Evolutionary conservation across 371 early-diverging fungal genomes (phyloP).

Genomic region (Rhizomucor miehei): DNA sequence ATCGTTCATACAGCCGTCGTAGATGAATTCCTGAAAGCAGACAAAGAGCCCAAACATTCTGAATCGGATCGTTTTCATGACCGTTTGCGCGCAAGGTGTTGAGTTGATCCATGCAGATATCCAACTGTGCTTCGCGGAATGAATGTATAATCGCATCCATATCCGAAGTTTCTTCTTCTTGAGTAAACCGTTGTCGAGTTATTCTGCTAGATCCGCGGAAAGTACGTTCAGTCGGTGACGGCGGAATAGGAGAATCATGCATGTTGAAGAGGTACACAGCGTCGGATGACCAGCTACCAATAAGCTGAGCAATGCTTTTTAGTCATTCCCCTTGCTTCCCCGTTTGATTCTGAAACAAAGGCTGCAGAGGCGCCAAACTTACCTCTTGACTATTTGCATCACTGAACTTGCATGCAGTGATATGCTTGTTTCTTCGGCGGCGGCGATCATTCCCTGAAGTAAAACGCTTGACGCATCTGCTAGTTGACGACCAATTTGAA

Average conservation of each 20-base stretch:
- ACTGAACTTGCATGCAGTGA: constrained; percentile 45
- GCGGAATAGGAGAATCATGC: constrained; percentile 26
- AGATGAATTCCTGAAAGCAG: constrained; percentile 9
- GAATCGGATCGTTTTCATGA: neutral
- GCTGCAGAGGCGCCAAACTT: constrained; percentile 2
- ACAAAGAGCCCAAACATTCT: constrained; percentile 10
- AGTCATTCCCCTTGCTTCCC: no score
- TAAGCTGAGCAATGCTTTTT: constrained; percentile 21
- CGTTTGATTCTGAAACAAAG: neutral
- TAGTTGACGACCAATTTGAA: constrained; percentile 2
- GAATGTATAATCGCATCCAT: constrained; percentile 7
- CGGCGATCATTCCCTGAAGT: constrained; percentile 11
- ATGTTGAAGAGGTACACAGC: constrained; percentile 61
- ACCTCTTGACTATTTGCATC: constrained; percentile 43
- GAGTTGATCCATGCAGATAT: constrained; percentile 3
- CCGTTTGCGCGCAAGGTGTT: neutral
- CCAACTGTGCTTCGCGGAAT: constrained; percentile 6
- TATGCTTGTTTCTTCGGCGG: constrained; percentile 20
- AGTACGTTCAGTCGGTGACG: constrained; percentile 3
- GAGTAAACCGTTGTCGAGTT: neutral
- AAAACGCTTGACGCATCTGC: constrained; percentile 34
- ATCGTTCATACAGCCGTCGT: constrained; percentile 8
- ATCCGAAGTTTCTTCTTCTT: neutral
- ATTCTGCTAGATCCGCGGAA: constrained; percentile 9
- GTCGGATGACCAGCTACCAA: constrained; percentile 65